Conservation (phyloP, 345 rosid species). For the Lumnitzera littorea region DNA sequence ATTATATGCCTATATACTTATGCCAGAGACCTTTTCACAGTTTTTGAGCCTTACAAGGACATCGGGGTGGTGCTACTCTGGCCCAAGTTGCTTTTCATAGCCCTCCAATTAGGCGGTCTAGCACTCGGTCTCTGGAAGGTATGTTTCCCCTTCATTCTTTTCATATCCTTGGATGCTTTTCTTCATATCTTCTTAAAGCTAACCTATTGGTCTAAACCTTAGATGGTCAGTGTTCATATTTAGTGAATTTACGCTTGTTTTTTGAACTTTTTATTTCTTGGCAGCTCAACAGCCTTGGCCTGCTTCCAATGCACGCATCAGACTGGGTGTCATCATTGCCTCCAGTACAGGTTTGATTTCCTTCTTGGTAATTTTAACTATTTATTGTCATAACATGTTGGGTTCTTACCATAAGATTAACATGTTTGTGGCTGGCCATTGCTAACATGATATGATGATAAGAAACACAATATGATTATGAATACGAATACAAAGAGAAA, state of each 20-base stretch:
- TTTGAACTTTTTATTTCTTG: slow-evolving; percentile 8
- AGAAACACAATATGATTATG: no score
- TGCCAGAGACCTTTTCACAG: slow-evolving; percentile 29
- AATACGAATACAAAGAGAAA: no score
- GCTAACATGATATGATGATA: no score
- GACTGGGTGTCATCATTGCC: slow-evolving; percentile 98
- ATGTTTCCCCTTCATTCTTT: slow-evolving; percentile 29
- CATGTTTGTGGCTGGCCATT: no score
- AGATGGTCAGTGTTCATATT: no score
- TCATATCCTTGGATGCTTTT: not conserved
- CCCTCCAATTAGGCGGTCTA: slow-evolving; percentile 88
- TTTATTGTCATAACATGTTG: no score
- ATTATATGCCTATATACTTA: no score
- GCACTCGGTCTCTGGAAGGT: slow-evolving; percentile 99
- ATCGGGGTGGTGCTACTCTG: slow-evolving; percentile 74
- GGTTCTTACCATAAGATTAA: no score
- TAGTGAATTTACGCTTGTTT: not conserved
- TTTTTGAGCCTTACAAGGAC: slow-evolving; percentile 98
- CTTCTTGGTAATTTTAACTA: not conserved
- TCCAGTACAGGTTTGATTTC: slow-evolving; percentile 72
- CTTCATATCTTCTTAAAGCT: not conserved
- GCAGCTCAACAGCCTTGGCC: slow-evolving; percentile 95
- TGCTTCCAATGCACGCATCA: slow-evolving; percentile 96
- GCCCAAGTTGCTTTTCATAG: slow-evolving; percentile 86
- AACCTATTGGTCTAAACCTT: no score